phyloP scores from a whole-genome alignment of 163 green algal species.

The Trebouxia gelatinosa region DNA sequence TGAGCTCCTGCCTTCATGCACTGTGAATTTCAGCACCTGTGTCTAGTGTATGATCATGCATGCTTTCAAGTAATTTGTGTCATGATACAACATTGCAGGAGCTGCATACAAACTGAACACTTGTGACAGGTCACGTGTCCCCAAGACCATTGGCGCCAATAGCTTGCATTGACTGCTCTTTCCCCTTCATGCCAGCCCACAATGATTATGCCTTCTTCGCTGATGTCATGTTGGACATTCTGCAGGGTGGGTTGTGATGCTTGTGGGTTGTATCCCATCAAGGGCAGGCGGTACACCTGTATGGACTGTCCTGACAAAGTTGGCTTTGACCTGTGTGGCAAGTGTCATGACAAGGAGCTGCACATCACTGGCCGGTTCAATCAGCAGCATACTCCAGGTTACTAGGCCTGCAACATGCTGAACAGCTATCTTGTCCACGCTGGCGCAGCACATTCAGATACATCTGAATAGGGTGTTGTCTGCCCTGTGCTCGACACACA shows the following conservation, averaged over 20 bases:
- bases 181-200: neutral
- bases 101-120: neutral
- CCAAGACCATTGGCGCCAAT: neutral
- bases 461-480: neutral
- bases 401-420: neutral
- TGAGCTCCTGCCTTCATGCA: neutral
- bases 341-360: slow-evolving; percentile 46
- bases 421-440: neutral
- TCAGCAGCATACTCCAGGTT: slow-evolving; percentile 47
- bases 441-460: neutral
- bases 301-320: slow-evolving; percentile 55
- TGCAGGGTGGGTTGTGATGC: slow-evolving; percentile 45
- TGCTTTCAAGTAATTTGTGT: neutral
- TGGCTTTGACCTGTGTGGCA: slow-evolving; percentile 53
- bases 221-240: neutral
- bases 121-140: too few species aligned
- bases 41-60: neutral
- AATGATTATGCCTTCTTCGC: neutral
- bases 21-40: neutral
- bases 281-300: slow-evolving; percentile 57
- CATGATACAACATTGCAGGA: neutral
- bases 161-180: too few species aligned
- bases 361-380: slow-evolving; percentile 50
- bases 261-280: slow-evolving; percentile 65
- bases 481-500: neutral